Conservation (phyloP, 2,329 filamentous ascomycete species). For the Venturia effusa region DNA sequence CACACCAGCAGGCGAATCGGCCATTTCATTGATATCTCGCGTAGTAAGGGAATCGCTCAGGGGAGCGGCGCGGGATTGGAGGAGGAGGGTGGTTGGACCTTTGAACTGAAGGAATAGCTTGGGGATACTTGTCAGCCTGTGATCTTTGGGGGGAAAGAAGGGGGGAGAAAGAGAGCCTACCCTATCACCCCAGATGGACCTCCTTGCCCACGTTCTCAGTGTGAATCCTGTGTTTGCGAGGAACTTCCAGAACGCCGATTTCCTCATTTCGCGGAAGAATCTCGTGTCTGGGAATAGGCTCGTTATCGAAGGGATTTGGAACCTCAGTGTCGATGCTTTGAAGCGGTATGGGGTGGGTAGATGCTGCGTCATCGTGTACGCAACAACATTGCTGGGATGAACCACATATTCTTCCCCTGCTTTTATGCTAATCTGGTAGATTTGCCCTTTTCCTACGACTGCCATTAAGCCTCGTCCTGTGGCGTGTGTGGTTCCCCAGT, state of each 20-base stretch:
- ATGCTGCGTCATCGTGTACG: conserved; percentile 68
- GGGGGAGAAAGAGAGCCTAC: conserved; percentile 30
- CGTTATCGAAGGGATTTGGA: conserved; percentile 67
- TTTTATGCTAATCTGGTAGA: conserved; percentile 73
- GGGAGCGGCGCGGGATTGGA: conserved; percentile 77
- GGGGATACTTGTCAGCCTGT: not conserved
- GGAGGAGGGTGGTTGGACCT: conserved; percentile 72
- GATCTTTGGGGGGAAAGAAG: not conserved
- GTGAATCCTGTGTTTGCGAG: conserved; percentile 54
- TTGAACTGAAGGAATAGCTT: conserved; percentile 79
- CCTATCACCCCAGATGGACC: conserved; percentile 86
- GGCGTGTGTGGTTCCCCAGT: conserved; percentile 85
- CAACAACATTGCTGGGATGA: conserved; percentile 71
- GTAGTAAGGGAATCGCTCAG: conserved; percentile 67
- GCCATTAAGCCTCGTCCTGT: conserved; percentile 82
- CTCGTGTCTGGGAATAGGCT: conserved; percentile 56
- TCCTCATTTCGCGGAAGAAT: conserved; percentile 62
- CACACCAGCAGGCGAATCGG: conserved; percentile 63
- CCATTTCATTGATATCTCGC: conserved; percentile 81
- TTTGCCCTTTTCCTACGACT: conserved; percentile 74
- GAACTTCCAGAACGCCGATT: conserved; percentile 62
- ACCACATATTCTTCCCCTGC: conserved; percentile 83
- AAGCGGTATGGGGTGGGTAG: conserved; percentile 79
- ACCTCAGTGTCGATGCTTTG: conserved; percentile 59
- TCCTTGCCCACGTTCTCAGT: conserved; percentile 63